Conservation (phyloP, 2,329 filamentous ascomycete genomes). For the Fusarium denticulatum region DNA sequence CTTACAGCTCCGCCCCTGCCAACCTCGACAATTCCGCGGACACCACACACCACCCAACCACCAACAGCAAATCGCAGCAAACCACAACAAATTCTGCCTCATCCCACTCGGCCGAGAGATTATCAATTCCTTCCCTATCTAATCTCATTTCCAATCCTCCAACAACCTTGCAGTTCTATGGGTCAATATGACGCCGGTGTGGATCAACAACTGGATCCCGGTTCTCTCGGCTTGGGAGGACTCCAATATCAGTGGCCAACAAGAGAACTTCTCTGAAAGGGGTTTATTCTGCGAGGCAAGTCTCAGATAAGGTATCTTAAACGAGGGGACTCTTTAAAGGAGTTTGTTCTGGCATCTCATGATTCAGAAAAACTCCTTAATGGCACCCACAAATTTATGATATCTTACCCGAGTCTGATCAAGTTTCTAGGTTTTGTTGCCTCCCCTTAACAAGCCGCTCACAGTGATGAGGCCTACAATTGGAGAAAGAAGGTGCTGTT, state of each 20-base stretch:
- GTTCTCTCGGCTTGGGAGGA: constrained; percentile 12
- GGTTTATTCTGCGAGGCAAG: not conserved
- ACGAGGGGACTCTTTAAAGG: not conserved
- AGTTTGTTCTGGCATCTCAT: not conserved
- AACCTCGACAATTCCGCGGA: not conserved
- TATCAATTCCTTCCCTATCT: not conserved
- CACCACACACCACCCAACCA: not conserved
- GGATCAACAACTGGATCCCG: constrained; percentile 33
- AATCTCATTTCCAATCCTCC: not conserved
- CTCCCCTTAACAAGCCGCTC: not conserved
- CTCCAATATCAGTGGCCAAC: constrained; percentile 9
- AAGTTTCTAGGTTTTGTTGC: not conserved
- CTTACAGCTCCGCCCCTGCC: not conserved
- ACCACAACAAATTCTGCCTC: not conserved
- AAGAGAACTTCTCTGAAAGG: not conserved
- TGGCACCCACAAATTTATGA: not conserved
- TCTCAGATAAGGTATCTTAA: not conserved
- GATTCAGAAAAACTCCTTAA: too few species aligned
- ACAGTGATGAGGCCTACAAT: not conserved
- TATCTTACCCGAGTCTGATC: not conserved
- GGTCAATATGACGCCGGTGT: constrained; percentile 34
- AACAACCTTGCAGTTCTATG: constrained; percentile 31
- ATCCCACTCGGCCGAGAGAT: not conserved
- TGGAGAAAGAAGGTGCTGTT: not conserved
- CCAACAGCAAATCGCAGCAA: not conserved